These are phyloP conservation scores for Sambucus nigra DNA, from an alignment of 129 eudicot species.

Conservation along the genomic window DNA sequence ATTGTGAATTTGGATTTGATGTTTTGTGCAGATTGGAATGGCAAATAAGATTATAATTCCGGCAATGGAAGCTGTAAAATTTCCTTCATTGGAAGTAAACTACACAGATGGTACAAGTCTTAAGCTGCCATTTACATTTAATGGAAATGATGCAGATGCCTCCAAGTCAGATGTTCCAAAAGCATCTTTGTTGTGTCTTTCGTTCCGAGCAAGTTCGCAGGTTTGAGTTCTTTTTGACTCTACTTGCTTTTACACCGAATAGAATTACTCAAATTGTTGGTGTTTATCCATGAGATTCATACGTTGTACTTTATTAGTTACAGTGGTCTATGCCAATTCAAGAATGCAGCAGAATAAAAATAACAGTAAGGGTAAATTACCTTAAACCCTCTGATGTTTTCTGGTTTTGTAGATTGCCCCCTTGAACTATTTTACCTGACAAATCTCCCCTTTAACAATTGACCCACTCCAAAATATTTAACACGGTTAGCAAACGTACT, in stretches of 20 bases:
- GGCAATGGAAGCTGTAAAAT: slow-evolving; percentile 69
- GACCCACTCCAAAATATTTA: too few relatives aligned
- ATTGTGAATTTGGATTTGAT: slow-evolving; percentile 5
- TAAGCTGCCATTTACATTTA: slow-evolving; percentile 50
- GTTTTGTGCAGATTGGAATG: slow-evolving; percentile 41
- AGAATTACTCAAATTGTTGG: background rate
- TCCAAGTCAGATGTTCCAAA: slow-evolving; percentile 34
- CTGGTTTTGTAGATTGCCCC: too few relatives aligned
- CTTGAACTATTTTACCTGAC: too few relatives aligned
- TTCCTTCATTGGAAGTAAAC: slow-evolving; percentile 67
- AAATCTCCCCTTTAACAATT: too few relatives aligned
- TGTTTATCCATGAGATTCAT: background rate
- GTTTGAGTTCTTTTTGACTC: slow-evolving; percentile 23
- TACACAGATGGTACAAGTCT: slow-evolving; percentile 45
- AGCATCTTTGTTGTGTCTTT: slow-evolving; percentile 65
- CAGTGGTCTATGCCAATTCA: too few relatives aligned
- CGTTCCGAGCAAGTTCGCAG: slow-evolving; percentile 89
- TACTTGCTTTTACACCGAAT: background rate
- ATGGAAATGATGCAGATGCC: slow-evolving; percentile 24
- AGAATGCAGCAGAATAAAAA: too few relatives aligned
- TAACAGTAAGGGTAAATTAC: too few relatives aligned
- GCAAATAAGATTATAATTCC: slow-evolving; percentile 73
- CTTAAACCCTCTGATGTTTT: too few relatives aligned
- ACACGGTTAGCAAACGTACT: too few relatives aligned
- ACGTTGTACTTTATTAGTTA: too few relatives aligned